Evolutionary conservation across 805 yeast genomes (phyloP), one percentile per base, ranked within the genome.

Genomic region (Lachancea meyersii): DNA sequence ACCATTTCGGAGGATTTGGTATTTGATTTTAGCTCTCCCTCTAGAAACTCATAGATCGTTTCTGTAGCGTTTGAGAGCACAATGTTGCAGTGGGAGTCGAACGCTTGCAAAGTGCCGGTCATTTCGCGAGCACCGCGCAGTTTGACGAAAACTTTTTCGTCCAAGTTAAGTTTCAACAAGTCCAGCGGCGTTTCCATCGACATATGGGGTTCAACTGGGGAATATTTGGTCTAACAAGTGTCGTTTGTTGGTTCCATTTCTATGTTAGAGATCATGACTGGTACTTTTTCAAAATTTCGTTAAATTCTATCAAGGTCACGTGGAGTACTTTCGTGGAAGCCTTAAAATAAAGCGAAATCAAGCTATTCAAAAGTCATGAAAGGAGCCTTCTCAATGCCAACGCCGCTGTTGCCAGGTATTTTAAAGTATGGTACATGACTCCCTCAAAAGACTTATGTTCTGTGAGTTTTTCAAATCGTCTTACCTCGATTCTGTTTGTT

Each of bases 11-110:
- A 75, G 48, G 74, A 73, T 57, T 80, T 83, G 18, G 71, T 71
- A 16, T 55, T 62, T 8, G 76, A 63, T 60, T 68, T 60, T 42
- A 69, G 50, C 34, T 55, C 75, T 3, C 71, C 76, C 4, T 72
- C 79, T 24, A 70, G 74, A 13, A 80, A 55, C 30, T 71, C 70
- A 60, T 76, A 86, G 30, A 89, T 79, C 1, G 84, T 85, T 60
- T 93, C 99, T 42, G 74, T 76, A 6, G 95, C 96, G 55, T 93
- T 95, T 52, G 97, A 87, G 49, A 93, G 74, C 30, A 93, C 96
- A 73, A 93, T 78, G 62, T 94, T 93, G 67, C 97, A 93, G 66
- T 91, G 98, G 37, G 95, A 84, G 66, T 91, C 98, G 66, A 86
- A 91, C 1, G 96, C 87, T 63, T 89, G 97, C 42, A 93, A 71